Evolutionary conservation across 176 grass and related monocot genomes (phyloP), one percentile per base, ranked within the genome.

Genomic region (Bothriochloa decipiens): DNA sequence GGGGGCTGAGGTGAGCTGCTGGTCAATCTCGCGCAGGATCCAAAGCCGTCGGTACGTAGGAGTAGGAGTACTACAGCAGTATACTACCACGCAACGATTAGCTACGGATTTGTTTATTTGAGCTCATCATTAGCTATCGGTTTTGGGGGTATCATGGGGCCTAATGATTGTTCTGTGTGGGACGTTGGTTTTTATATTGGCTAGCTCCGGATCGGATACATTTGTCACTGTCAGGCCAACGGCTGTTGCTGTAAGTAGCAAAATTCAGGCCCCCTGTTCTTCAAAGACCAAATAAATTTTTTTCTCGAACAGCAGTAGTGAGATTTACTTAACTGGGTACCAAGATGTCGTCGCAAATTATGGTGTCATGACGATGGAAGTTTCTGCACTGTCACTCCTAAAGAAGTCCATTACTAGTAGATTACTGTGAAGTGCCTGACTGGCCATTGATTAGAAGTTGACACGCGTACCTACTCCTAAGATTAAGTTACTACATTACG

Each of bases 121-220:
- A 10, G 45, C 46, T 57, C 65, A 75, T 86, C 42, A 67, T 55
- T 75, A 72, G 46, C 46, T 8, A 5, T 17, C 40, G 4, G 43
- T 11, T 53, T 41, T 9, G 20, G 53, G 68, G 84, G 71, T n/a
- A 81, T 57, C 85, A 68, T 86, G 69, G 70, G 33, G 9, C 13
- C 60, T 67, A 42, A 86, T 86, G 60, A 86, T 81, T 86, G 70
- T 0, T 12, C 33, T 5, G 58, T 17, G 65, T 53, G 77, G 69
- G 43, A 66, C 69, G 37, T 11, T 14, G 1, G 12, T 45, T 15
- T 23, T 23, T 13, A 64, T 72, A 8, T 10, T 29, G 29, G 29
- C 1, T 32, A 32, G 29, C 29, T 10, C 40, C 40, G 40, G 40
- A 7, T 74, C 40, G 40, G 40, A 7, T 74, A 37, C 50, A 57